Base-by-base conservation (phyloP, 306 rosid genomes). In the Sindora glabra region DNA sequence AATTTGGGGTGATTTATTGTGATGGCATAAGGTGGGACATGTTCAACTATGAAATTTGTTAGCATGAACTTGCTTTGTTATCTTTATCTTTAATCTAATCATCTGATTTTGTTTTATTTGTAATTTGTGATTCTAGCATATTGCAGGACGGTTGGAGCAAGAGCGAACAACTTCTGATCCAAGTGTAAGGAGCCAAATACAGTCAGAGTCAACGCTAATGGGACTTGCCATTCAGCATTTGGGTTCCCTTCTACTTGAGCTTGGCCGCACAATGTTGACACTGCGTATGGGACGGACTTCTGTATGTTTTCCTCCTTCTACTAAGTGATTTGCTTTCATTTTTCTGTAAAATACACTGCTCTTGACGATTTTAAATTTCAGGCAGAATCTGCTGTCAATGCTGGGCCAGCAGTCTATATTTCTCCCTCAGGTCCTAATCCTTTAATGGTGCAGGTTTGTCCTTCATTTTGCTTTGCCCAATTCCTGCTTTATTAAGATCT, bases 341-440 rank as follows among this genome's bases (percentile, higher is more conserved):
- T 65, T 65, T 27, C 17, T 61, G 47, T 46, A 48, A 13, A 58
- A 62, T 56, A 59, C 41, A 32, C 64, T 32, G 10, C 52, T 68
- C 19, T 15, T 10, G 49, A 58, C 15, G 60, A 69, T 63, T 61
- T 51, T 45, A 46, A 52, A 18, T 41, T 82, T 72, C 89, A 94
- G 99, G 99, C 78, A 37, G 89, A 86, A 73, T 78, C 84, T 41
- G 77, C 56, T 54, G 82, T 94, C 62, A 94, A 94, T 67, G 77
- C 97, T 65, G 99, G 99, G 69, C 99, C 99, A 19, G 90, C 99
- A 42, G 94, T 94, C 68, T 94, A 94, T 69, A 82, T 94, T 45
- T 94, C 99, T 49, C 90, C 97, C 23, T 73, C 84, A 46, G 99
- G 99, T 52, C 99, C 99, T 49, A 94, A 89, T 81, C 97, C 99